phyloP scores from a whole-genome alignment of 2,329 filamentous ascomycete species.

The Xylaria sp. region DNA sequence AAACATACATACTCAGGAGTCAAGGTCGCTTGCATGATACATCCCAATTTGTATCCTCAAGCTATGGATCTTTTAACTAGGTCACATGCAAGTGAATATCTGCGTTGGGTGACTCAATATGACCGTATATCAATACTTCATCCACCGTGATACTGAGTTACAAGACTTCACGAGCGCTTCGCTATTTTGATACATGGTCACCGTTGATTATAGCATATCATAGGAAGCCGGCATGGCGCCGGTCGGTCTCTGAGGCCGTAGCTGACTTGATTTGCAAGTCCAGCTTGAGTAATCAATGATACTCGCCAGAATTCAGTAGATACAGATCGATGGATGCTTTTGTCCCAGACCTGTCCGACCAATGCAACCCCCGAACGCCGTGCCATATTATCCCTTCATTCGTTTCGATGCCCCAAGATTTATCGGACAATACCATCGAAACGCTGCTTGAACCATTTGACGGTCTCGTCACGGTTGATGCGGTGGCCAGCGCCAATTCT shows the following conservation, averaged over 20 bases:
- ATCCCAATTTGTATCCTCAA: neutral
- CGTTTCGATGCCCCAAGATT: conserved; percentile 54
- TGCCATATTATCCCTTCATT: conserved; percentile 45
- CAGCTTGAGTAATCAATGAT: conserved; percentile 62
- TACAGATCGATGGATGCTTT: conserved; percentile 54
- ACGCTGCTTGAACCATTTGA: conserved; percentile 93
- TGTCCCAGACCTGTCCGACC: conserved; percentile 56
- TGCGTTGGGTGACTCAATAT: neutral
- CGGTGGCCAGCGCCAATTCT: conserved; percentile 87
- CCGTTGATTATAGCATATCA: conserved; percentile 39
- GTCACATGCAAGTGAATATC: neutral
- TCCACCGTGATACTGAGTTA: neutral
- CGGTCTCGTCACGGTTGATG: conserved; percentile 93
- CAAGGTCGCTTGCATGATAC: no score
- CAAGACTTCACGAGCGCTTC: conserved; percentile 17
- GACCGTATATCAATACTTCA: neutral
- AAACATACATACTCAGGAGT: no score
- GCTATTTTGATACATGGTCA: conserved; percentile 37
- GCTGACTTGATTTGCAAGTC: conserved; percentile 67
- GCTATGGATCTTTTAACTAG: neutral
- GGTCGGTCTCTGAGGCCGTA: conserved; percentile 79
- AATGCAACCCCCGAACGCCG: conserved; percentile 52
- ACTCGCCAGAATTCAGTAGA: conserved; percentile 54
- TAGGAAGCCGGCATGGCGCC: conserved; percentile 71
- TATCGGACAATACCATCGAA: conserved; percentile 99